Conservation (phyloP, 495 filamentous ascomycete genomes). For the Tuber melanosporum region DNA sequence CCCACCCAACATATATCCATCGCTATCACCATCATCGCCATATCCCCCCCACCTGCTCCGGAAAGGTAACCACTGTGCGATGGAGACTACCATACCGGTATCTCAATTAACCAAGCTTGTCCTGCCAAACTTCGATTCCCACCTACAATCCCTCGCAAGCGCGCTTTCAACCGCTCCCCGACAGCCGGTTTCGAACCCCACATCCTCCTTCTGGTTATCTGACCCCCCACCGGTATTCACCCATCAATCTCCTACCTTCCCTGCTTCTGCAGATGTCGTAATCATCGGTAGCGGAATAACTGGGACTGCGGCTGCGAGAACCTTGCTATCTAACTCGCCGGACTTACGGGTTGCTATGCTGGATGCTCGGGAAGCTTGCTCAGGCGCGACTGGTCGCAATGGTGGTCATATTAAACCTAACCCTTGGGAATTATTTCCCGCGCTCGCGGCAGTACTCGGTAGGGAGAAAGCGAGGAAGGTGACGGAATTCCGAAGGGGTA, state of each 20-base stretch:
- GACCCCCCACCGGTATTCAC: slow-evolving; percentile 50
- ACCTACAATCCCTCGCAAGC: background rate
- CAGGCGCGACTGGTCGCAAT: slow-evolving; percentile 45
- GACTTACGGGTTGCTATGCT: slow-evolving; percentile 42
- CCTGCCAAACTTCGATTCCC: background rate
- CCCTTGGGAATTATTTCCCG: slow-evolving; percentile 42
- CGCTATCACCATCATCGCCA: background rate
- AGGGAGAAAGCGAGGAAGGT: slow-evolving; percentile 39
- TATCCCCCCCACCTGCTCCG: rapidly evolving
- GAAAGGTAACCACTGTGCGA: background rate
- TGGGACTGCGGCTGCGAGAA: slow-evolving; percentile 51
- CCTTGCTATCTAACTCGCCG: slow-evolving; percentile 43
- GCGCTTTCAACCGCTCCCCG: slow-evolving; percentile 25
- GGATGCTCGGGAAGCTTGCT: slow-evolving; percentile 44
- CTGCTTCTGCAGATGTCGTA: slow-evolving; percentile 48
- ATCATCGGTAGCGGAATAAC: slow-evolving; percentile 63
- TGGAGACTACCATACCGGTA: background rate
- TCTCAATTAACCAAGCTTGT: background rate
- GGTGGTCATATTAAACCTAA: slow-evolving; percentile 46
- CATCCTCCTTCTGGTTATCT: slow-evolving; percentile 56
- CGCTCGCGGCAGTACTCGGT: slow-evolving; percentile 35
- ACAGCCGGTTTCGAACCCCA: slow-evolving; percentile 49
- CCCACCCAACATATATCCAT: background rate
- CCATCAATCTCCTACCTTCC: slow-evolving; percentile 46
- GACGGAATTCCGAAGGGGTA: slow-evolving; percentile 42